Conservation (phyloP, 306 rosid genomes). For the Trichosanthes cucumerina region DNA sequence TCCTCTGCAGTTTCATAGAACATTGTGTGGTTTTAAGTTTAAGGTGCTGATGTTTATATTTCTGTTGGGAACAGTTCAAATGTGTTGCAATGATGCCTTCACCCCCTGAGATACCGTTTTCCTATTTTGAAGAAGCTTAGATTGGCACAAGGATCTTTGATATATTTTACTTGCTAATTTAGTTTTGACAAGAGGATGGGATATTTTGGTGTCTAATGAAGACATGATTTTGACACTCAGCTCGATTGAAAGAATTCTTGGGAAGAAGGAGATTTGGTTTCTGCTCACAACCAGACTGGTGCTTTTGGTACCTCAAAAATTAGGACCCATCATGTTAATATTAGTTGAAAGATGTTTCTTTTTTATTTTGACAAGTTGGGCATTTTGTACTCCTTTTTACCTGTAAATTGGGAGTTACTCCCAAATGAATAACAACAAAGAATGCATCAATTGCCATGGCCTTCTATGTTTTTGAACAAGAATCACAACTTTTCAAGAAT, state of each 20-base stretch:
- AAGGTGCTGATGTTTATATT: neutral
- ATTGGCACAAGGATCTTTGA: neutral
- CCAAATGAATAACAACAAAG: neutral
- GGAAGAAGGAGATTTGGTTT: neutral
- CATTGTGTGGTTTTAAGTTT: constrained; percentile 7
- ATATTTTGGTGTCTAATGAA: neutral
- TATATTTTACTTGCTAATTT: neutral
- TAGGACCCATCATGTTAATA: neutral
- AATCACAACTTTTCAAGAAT: neutral
- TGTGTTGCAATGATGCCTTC: constrained; percentile 66
- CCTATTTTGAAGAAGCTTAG: constrained; percentile 35
- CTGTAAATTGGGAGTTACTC: neutral
- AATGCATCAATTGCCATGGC: neutral
- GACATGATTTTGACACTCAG: neutral
- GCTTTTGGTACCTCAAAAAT: neutral
- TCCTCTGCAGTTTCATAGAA: neutral
- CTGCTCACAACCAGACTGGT: neutral
- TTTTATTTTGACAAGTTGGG: constrained; percentile 1
- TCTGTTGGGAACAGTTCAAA: constrained; percentile 54
- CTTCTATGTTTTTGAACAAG: neutral
- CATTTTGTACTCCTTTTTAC: constrained; percentile 1
- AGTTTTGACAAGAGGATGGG: neutral
- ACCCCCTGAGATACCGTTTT: constrained; percentile 64
- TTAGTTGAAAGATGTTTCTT: neutral
- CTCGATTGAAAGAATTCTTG: neutral